Base-by-base conservation (phyloP, 805 yeast species). In the Isabelozyma pseudorhagii region DNA sequence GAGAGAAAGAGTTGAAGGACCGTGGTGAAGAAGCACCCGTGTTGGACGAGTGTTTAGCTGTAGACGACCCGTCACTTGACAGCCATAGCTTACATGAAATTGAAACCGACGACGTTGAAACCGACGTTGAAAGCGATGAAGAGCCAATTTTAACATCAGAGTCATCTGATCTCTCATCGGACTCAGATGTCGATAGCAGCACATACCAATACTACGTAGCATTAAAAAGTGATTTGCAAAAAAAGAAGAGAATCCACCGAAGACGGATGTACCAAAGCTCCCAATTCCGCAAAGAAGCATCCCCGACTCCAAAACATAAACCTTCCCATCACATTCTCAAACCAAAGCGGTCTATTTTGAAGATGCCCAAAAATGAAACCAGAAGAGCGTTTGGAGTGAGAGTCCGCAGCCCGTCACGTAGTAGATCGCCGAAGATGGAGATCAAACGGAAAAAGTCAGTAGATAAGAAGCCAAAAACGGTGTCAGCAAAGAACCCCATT, bases 271-370 rank as follows among this genome's bases (percentile, higher is more conserved):
- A 40, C 18, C 28, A 39, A 31, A 27, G 18, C 6, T 21, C 13
- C 25, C 29, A 29, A 34, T 17, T 25, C 14, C 29, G 46, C 18
- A 50, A 49, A 36, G 60, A 50, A 5, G 21, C 38, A 10, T 65
- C 73, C 7, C 75, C 75, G 1, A 64, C 69, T 0, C 76, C 73
- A 1, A 72, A 72, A 46, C 75, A 71, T 50, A 64, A 66, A 48
- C 79, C 79, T 4, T 69, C 72, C 28, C 79, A 74, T 55, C 72
- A 69, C 45, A 66, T 61, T 2, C 57, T 74, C 38, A 67, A 71
- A 54, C 79, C 79, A 1, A 69, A 70, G 53, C 58, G 66, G 38
- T 69, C 75, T n/a, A 74, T 74, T n/a, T 55, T 74, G 45, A 73
- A 73, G 56, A 48, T 56, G 42, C 41, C 53, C 36, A 29, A 34